Base-by-base conservation (phyloP, 768 basidiomycete genomes). In the Solioccasus polychromus region DNA sequence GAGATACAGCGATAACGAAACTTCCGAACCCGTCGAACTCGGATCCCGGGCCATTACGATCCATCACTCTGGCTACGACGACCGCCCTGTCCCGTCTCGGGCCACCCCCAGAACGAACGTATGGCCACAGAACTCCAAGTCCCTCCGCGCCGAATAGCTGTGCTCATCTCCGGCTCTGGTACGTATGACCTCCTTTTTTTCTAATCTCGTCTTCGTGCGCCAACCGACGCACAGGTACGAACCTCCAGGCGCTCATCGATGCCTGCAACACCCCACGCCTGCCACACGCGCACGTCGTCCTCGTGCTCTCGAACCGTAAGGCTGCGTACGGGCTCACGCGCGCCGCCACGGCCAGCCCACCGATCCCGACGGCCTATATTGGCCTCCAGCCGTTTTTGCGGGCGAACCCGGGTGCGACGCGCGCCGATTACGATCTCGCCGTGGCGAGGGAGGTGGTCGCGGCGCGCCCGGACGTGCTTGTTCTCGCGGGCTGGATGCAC, bases 401-500 rank as follows among this genome's bases (percentile, higher is more conserved):
- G 62, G 69, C 76, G 0, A 72, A 88, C 59, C 80, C 85, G 1
- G 81, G 78, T 19, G 80, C 80, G 53, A 87, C 88, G 5, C 73
- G 95, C 17, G 71, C 78, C 36, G 89, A 95, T 61, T 97, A 96
- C 67, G 95, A 95, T 60, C 68, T 71, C 3, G 88, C 90, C 60
- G 77, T 94, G 2, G 91, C 90, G 8, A 68, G 77, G 25, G 75
- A 81, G 42, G 81, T 92, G 4, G 58, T 87, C 5, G 61, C 67
- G 20, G 78, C 72, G 17, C 67, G 70, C 25, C 95, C 95, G 0
- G 90, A 97, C 66, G 63, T 95, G 20, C 79, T 98, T 38, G 88
- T 98, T 7, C 75, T 98, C n/a, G 96, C 95, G 0, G 96, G 96
- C 0, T 99, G 92, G 91, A 97, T 99, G 95, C 94, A 98, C 59